These are phyloP conservation scores for Hyaloperonospora brassicae DNA, from an alignment of 352 stramenopile species.

Conservation along the genomic window DNA sequence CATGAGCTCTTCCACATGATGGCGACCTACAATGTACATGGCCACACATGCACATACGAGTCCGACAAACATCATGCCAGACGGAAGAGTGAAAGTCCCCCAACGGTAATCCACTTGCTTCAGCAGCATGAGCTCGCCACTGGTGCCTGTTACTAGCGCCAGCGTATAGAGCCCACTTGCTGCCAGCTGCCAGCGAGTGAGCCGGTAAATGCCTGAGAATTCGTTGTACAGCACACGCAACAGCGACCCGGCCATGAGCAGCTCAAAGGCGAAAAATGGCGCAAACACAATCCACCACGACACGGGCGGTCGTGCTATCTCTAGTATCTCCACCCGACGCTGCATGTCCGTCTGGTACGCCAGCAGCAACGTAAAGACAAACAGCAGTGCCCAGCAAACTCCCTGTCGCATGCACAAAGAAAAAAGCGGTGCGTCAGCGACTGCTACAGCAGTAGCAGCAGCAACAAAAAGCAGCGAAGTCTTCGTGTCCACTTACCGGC, in stretches of 20 bases:
- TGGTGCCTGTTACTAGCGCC: slow-evolving; percentile 45
- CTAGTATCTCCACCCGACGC: slow-evolving; percentile 21
- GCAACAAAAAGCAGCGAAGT: slow-evolving; percentile 5
- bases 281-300: slow-evolving; percentile 67
- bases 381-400: slow-evolving; percentile 67
- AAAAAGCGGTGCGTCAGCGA: neutral
- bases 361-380: slow-evolving; percentile 73
- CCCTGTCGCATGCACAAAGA: slow-evolving; percentile 24
- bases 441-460: too few species aligned
- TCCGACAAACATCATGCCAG: slow-evolving; percentile 67
- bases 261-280: slow-evolving; percentile 59
- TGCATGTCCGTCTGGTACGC: slow-evolving; percentile 67
- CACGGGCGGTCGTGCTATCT: slow-evolving; percentile 31
- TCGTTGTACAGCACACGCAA: slow-evolving; percentile 71
- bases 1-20: slow-evolving; percentile 79
- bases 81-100: slow-evolving; percentile 67
- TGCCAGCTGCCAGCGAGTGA: slow-evolving; percentile 62
- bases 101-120: slow-evolving; percentile 65
- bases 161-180: slow-evolving; percentile 69
- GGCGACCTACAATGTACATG: slow-evolving; percentile 74
- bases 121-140: slow-evolving; percentile 71
- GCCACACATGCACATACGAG: slow-evolving; percentile 61
- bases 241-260: slow-evolving; percentile 45
- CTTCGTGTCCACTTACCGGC: slow-evolving; percentile 37
- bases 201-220: slow-evolving; percentile 67